These are phyloP conservation scores for Tetracladium setigerum DNA, from an alignment of 495 filamentous ascomycete species.

Conservation along the genomic window DNA sequence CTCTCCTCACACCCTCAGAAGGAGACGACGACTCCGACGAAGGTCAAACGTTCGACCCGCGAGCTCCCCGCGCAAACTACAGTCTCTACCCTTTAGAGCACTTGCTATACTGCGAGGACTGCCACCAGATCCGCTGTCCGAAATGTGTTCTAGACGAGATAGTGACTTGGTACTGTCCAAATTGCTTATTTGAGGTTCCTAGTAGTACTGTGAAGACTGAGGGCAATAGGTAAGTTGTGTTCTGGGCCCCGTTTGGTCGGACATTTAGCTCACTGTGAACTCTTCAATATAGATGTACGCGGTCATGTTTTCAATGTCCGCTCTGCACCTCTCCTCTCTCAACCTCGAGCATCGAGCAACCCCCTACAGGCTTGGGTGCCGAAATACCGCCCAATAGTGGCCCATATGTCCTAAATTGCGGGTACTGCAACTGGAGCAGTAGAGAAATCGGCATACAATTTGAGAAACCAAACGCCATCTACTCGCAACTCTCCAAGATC, in stretches of 20 bases:
- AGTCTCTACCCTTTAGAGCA: conserved; percentile 90
- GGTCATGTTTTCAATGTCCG: conserved; percentile 93
- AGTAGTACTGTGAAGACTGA: conserved; percentile 84
- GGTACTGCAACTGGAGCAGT: conserved; percentile 87
- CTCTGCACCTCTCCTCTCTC: conserved; percentile 74
- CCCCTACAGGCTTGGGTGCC: conserved; percentile 22
- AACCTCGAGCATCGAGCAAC: conserved; percentile 54
- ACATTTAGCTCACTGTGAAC: no score
- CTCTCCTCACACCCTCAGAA: conserved; percentile 22
- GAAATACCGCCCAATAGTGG: conserved; percentile 36
- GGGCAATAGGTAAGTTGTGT: conserved; percentile 72
- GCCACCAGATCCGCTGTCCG: conserved; percentile 88
- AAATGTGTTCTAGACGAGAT: conserved; percentile 89
- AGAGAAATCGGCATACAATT: conserved; percentile 85
- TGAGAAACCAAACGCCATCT: conserved; percentile 78
- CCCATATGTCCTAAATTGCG: conserved; percentile 75
- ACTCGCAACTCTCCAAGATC: conserved; percentile 62
- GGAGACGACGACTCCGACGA: conserved; percentile 56
- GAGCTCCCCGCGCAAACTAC: conserved; percentile 75
- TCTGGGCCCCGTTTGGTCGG: no score
- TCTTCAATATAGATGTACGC: conserved; percentile 70
- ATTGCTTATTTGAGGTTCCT: conserved; percentile 89
- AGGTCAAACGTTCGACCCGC: conserved; percentile 78
- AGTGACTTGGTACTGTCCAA: conserved; percentile 91
- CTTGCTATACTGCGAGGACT: conserved; percentile 92